These are phyloP conservation scores for Suillus placidus DNA, from an alignment of 768 basidiomycete genomes.

Conservation along the genomic window DNA sequence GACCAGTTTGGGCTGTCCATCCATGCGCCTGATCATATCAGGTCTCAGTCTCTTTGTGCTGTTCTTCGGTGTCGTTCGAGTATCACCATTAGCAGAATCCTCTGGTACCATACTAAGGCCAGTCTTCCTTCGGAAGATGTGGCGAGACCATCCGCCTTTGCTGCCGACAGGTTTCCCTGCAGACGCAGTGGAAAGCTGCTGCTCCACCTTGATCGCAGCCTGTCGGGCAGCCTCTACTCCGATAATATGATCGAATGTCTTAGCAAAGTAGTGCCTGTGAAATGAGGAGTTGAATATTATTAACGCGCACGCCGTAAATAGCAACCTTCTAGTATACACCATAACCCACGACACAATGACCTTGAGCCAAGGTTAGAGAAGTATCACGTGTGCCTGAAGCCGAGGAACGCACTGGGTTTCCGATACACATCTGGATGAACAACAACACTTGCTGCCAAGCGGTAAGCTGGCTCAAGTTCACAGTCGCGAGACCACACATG, in stretches of 20 bases:
- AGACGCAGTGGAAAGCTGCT: slow-evolving; percentile 24
- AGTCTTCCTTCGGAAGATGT: slow-evolving; percentile 33
- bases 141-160: slow-evolving; percentile 27
- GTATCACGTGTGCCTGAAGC: background rate
- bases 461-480: slow-evolving; percentile 70
- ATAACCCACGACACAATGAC: slow-evolving; percentile 83
- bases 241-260: slow-evolving; percentile 65
- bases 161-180: slow-evolving; percentile 14
- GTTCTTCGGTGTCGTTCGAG: slow-evolving; percentile 26
- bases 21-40: slow-evolving; percentile 80
- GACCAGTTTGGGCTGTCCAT: slow-evolving; percentile 66
- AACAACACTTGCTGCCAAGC: slow-evolving; percentile 69
- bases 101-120: slow-evolving; percentile 30
- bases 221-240: slow-evolving; percentile 42
- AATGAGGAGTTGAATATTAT: background rate
- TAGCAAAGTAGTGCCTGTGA: slow-evolving; percentile 69
- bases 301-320: slow-evolving; percentile 2
- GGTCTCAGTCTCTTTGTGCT: slow-evolving; percentile 44
- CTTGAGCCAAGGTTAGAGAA: slow-evolving; percentile 36
- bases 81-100: slow-evolving; percentile 20
- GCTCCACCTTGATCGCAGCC: slow-evolving; percentile 23
- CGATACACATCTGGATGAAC: slow-evolving; percentile 79
- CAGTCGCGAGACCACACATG: slow-evolving; percentile 73
- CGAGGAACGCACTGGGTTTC: slow-evolving; percentile 63
- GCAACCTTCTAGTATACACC: slow-evolving; percentile 74